Percentiles rank a stretch among this genome's conserved stretches.
phyloP scores from a whole-genome alignment of 148 eudicot species.

The Rhododendron simsii region DNA sequence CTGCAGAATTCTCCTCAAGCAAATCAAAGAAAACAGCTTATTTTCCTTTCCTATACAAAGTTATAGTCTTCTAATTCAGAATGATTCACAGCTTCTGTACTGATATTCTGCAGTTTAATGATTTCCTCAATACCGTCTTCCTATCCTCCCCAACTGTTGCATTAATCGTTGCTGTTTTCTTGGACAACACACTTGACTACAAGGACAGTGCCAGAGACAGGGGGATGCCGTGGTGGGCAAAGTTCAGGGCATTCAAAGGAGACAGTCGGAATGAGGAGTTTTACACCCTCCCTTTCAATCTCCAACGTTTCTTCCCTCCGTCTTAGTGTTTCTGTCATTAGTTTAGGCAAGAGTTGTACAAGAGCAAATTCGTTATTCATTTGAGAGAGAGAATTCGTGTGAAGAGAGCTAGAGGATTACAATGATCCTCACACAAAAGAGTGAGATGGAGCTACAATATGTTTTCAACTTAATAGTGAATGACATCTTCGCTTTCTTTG shows the following conservation, averaged over 20 bases:
- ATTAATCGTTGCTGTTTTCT: constrained; percentile 66
- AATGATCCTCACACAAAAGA: constrained; percentile 14
- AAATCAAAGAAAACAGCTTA: not conserved
- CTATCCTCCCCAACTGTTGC: constrained; percentile 90
- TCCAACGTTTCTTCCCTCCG: constrained; percentile 94
- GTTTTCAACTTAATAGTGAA: constrained; percentile 17
- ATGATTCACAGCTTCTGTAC: not conserved
- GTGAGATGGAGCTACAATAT: not conserved
- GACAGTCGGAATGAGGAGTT: constrained; percentile 93
- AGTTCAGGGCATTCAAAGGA: constrained; percentile 90
- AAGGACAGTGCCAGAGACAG: constrained; percentile 86
- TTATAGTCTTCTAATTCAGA: not conserved
- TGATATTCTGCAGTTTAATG: constrained; percentile 72
- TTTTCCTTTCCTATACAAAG: not conserved
- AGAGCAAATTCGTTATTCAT: not conserved
- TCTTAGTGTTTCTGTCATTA: constrained; percentile 31
- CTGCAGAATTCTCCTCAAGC: not conserved
- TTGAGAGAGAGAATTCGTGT: not conserved
- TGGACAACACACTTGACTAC: constrained; percentile 93
- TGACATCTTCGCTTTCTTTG: constrained; percentile 30
- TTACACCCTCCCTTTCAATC: constrained; percentile 93
- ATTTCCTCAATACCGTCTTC: constrained; percentile 84
- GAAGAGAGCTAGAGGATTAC: not conserved
- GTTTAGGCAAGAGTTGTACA: not conserved
- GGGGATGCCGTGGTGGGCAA: constrained; percentile 99